Evolutionary conservation across 1,284 basidiomycete genomes (phyloP).

Genomic region (Amylostereum chailletii): DNA sequence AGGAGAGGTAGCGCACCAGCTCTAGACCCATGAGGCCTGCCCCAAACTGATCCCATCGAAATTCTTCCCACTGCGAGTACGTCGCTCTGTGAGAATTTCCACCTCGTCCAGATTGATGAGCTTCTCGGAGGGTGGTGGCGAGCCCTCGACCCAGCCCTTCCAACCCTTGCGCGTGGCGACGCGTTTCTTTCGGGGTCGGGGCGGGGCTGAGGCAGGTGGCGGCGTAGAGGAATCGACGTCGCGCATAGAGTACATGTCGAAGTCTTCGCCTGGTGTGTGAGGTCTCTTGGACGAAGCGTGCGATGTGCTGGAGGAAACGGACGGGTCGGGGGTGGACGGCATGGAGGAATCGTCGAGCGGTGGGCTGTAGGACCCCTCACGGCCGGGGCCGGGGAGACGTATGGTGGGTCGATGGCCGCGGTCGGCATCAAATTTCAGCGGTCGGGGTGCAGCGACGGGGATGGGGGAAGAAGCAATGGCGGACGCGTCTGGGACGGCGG

Average conservation of each 20-base stretch:
- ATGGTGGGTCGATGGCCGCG: slow-evolving; percentile 58
- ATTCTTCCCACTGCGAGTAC: slow-evolving; percentile 70
- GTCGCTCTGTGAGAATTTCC: slow-evolving; percentile 48
- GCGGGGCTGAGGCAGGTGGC: slow-evolving; percentile 11
- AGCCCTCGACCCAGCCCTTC: slow-evolving; percentile 81
- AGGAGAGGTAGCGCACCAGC: slow-evolving; percentile 17
- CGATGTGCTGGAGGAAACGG: slow-evolving; percentile 61
- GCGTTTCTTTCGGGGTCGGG: slow-evolving; percentile 49
- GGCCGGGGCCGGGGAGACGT: slow-evolving; percentile 54
- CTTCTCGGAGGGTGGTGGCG: slow-evolving; percentile 69
- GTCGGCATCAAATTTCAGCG: slow-evolving; percentile 27
- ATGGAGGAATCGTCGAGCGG: slow-evolving; percentile 53
- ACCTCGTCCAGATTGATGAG: slow-evolving; percentile 71
- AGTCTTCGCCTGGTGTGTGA: slow-evolving; percentile 49
- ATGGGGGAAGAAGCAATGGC: slow-evolving; percentile 8
- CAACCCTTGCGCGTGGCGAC: slow-evolving; percentile 69
- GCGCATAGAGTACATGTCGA: slow-evolving; percentile 25
- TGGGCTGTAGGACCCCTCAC: slow-evolving; percentile 65
- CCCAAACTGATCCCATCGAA: slow-evolving; percentile 64
- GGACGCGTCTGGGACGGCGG: slow-evolving; percentile 6
- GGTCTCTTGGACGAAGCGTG: slow-evolving; percentile 73
- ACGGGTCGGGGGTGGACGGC: slow-evolving; percentile 63
- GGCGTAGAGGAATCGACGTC: slow-evolving; percentile 20
- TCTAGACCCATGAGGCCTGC: slow-evolving; percentile 42
- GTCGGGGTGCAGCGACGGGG: slow-evolving; percentile 14